phyloP scores from a whole-genome alignment of 495 filamentous ascomycete genomes.

The Penicillium chermesinum region DNA sequence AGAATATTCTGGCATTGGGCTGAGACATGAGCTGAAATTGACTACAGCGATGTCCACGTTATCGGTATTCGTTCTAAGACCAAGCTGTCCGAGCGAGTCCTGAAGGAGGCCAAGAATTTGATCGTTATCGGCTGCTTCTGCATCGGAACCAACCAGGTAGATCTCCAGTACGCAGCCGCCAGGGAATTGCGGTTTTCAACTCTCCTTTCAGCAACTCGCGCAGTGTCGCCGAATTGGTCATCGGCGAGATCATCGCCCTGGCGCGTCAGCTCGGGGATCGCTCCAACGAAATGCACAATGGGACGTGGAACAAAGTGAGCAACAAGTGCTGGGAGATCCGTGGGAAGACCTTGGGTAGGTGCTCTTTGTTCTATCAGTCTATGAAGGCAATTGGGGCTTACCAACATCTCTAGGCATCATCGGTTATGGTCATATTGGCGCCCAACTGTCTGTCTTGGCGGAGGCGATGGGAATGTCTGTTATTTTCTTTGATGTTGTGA shows the following conservation, averaged over 20 bases:
- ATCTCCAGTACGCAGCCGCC: constrained; percentile 85
- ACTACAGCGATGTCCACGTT: constrained; percentile 80
- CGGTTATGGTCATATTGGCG: constrained; percentile 97
- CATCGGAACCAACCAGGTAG: constrained; percentile 98
- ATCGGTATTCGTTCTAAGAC: constrained; percentile 99
- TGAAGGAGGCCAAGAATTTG: constrained; percentile 86
- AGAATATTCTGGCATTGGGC: background rate
- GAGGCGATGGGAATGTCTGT: constrained; percentile 98
- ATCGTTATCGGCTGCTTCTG: constrained; percentile 98
- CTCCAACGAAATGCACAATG: constrained; percentile 88
- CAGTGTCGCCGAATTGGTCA: constrained; percentile 93
- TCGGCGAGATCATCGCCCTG: constrained; percentile 85
- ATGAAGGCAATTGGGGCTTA: background rate
- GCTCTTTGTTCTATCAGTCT: background rate
- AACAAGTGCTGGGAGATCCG: constrained; percentile 95
- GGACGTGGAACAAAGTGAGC: constrained; percentile 98
- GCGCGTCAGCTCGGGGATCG: constrained; percentile 91
- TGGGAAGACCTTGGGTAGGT: constrained; percentile 85
- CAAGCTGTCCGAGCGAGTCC: constrained; percentile 78
- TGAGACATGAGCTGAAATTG: constrained; percentile 4
- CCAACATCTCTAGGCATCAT: constrained; percentile 60
- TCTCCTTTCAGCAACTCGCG: constrained; percentile 97
- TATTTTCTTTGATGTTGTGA: constrained; percentile 90
- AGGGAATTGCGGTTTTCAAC: constrained; percentile 98
- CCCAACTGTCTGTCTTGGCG: constrained; percentile 90